phyloP scores from a whole-genome alignment of 129 eudicot genomes.

The Dittrichia graveolens region DNA sequence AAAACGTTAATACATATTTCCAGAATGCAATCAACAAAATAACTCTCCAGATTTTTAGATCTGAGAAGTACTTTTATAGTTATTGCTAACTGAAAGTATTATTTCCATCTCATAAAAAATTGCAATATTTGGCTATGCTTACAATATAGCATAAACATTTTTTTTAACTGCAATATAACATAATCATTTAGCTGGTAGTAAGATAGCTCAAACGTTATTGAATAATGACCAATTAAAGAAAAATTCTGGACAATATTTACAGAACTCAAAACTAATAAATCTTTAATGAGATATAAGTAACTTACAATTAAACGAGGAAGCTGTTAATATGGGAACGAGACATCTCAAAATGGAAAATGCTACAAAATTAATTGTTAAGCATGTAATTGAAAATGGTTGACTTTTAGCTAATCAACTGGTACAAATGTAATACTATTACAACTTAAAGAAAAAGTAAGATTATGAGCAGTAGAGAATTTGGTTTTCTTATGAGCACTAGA shows the following conservation, averaged over 20 bases:
- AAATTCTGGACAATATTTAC: background rate
- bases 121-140: no score
- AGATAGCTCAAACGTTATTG: background rate
- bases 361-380: background rate
- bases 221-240: background rate
- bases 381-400: background rate
- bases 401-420: background rate
- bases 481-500: background rate
- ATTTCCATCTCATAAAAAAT: no score
- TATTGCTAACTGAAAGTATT: no score
- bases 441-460: no score
- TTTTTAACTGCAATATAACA: background rate
- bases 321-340: background rate
- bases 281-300: slow-evolving; percentile 1
- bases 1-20: no score
- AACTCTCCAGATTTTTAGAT: no score
- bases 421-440: no score
- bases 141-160: no score
- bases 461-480: background rate
- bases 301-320: background rate
- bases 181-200: background rate
- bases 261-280: background rate
- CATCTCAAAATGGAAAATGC: background rate
- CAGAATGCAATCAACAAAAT: no score
- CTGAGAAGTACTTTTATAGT: no score